Evolutionary conservation across 1,284 basidiomycete species (phyloP).

Genomic region (Ustilago cynodontis): DNA sequence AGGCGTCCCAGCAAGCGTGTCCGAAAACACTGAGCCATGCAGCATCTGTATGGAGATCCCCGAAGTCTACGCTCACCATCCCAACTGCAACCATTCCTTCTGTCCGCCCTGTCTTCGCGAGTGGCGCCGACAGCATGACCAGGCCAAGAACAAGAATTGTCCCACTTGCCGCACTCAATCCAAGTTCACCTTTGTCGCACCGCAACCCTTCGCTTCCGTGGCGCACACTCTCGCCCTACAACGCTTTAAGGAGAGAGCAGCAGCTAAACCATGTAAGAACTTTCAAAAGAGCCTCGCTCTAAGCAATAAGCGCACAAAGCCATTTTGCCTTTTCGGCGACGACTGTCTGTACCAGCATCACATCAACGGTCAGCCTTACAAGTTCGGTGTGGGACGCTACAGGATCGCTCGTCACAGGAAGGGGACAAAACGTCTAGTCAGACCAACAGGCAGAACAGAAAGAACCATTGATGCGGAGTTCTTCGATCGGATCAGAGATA

Average conservation of each 20-base stretch:
- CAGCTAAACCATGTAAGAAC: conserved; percentile 34
- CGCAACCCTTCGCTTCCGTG: conserved; percentile 18
- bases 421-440: conserved; percentile 10
- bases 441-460: background rate
- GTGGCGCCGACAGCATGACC: conserved; percentile 34
- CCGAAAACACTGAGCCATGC: conserved; percentile 25
- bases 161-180: conserved; percentile 38
- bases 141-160: conserved; percentile 35
- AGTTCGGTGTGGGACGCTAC: conserved; percentile 19
- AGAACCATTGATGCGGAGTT: conserved; percentile 1
- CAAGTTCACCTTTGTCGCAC: conserved; percentile 36
- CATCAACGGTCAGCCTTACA: conserved; percentile 28
- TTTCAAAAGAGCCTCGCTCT: conserved; percentile 37
- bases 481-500: conserved; percentile 6
- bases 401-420: conserved; percentile 9
- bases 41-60: conserved; percentile 51
- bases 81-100: conserved; percentile 50
- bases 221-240: conserved; percentile 22
- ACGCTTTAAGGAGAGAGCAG: conserved; percentile 26
- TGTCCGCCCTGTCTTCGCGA: conserved; percentile 35
- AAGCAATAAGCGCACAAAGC: conserved; percentile 12
- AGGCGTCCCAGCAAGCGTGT: conserved; percentile 21
- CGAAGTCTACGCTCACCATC: conserved; percentile 34
- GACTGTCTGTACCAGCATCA: conserved; percentile 43
- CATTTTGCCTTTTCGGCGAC: conserved; percentile 46